Evolutionary conservation across 306 rosid species (phyloP), one percentile per base, ranked within the genome.

Genomic region (Castanea crenata): DNA sequence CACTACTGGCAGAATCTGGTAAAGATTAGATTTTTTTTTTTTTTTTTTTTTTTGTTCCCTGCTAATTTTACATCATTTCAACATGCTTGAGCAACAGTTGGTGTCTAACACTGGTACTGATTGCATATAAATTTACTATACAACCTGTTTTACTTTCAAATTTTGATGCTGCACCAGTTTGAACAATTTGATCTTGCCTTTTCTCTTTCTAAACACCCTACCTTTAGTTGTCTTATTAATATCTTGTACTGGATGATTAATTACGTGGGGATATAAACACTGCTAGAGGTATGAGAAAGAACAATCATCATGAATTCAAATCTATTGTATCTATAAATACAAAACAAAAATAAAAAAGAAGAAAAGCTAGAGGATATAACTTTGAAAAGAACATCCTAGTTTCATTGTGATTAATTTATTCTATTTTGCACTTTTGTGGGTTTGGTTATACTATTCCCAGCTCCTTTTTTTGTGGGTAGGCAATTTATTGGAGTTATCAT

Each of bases 1-100:
- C 97, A 92, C 76, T 88, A 92, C 88, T 92, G 96, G 97, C 97
- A 92, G 83, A 92, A 92, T 79, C 87, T 89, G 89, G 97, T 92
- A 84, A 83, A 34, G 80, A 59, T 52, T 79, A 77, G 59, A 65
- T 38, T 7, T 38, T 21, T 21, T 21, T 21, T 21, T 21, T 21
- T 21, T 21, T 21, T 41, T 74, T 72, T 29, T 51, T 73, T 12
- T 12, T 35, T 38, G 2, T 25, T 25, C 64, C 12, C 49, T 51
- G 21, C 32, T 19, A 41, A 54, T 38, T 31, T 34, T 31, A 16
- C 71, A 32, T 68, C 55, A n/a, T 46, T 63, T 71, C 38, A 25
- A 4, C 75, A 46, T 71, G 59, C 21, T 71, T 25, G 35, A 71
- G 75, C 59, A 23, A 23, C 59, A 51, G 25, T 44, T 44, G 38